Percentiles rank a stretch among this genome's conserved stretches.
Conservation (phyloP, 345 rosid species). For the Schrenkiella parvula region DNA sequence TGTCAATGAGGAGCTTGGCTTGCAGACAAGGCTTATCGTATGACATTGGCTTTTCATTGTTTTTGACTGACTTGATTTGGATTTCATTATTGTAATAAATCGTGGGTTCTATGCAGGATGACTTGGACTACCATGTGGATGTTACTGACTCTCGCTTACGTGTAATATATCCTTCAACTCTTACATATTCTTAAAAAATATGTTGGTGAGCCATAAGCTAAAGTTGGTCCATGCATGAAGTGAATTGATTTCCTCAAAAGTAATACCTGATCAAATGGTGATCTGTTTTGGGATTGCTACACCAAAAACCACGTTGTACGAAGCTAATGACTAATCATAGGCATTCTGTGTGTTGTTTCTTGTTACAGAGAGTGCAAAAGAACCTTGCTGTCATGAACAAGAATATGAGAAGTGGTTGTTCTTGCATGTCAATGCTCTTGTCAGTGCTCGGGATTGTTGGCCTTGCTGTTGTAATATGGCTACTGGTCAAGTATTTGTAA, state of each 20-base stretch:
- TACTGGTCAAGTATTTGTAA: constrained; percentile 77
- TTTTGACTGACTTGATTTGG: neutral
- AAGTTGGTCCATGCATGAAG: neutral
- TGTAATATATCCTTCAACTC: constrained; percentile 43
- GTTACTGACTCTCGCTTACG: constrained; percentile 78
- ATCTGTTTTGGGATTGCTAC: neutral
- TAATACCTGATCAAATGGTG: neutral
- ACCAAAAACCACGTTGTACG: neutral
- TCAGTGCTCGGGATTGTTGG: constrained; percentile 71
- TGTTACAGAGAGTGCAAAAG: constrained; percentile 84
- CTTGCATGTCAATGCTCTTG: constrained; percentile 85
- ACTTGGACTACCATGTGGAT: constrained; percentile 85
- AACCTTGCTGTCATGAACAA: constrained; percentile 82
- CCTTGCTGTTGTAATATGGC: constrained; percentile 60
- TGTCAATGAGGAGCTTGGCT: constrained; percentile 81
- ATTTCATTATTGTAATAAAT: neutral
- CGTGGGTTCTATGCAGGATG: constrained; percentile 56
- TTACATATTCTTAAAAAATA: neutral
- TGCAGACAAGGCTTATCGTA: constrained; percentile 87
- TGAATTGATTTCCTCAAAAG: neutral
- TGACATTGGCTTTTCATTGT: constrained; percentile 18
- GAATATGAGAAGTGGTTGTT: constrained; percentile 87
- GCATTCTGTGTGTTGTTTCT: constrained; percentile 7
- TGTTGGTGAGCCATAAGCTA: neutral
- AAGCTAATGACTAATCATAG: neutral